phyloP scores from a whole-genome alignment of 495 filamentous ascomycete genomes.

The Coniosporium apollinis region DNA sequence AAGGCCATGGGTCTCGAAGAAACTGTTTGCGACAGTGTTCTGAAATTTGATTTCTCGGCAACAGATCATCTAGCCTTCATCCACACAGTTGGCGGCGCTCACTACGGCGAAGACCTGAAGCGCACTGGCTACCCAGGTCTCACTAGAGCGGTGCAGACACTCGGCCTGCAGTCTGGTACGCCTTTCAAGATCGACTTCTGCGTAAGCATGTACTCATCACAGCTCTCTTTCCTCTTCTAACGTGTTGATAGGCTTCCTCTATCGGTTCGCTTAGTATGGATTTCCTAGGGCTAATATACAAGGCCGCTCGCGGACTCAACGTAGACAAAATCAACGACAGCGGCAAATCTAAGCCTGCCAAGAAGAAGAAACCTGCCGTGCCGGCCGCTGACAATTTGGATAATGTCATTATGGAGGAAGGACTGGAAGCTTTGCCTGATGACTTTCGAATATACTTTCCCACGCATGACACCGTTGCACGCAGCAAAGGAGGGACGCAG shows the following conservation, averaged over 20 bases:
- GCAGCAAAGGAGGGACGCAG: conserved; percentile 39
- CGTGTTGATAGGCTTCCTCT: conserved; percentile 66
- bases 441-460: conserved; percentile 71
- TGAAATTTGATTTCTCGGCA: conserved; percentile 57
- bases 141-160: conserved; percentile 36
- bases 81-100: conserved; percentile 47
- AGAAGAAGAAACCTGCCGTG: neutral
- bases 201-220: too few species aligned
- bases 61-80: conserved; percentile 60
- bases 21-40: conserved; percentile 39
- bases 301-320: conserved; percentile 61
- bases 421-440: conserved; percentile 26
- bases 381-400: too few species aligned
- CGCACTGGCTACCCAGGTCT: conserved; percentile 58
- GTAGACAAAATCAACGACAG: conserved; percentile 4
- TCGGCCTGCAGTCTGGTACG: conserved; percentile 31
- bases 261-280: conserved; percentile 54
- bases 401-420: neutral
- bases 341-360: neutral
- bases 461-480: conserved; percentile 48
- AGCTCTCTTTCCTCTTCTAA: too few species aligned
- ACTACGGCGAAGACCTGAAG: conserved; percentile 34
- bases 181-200: conserved; percentile 26
- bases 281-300: conserved; percentile 54
- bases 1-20: conserved; percentile 46